Evolutionary conservation across 2,329 filamentous ascomycete genomes (phyloP), one percentile per base, ranked within the genome.

Genomic region (Cladosporium colombiae): DNA sequence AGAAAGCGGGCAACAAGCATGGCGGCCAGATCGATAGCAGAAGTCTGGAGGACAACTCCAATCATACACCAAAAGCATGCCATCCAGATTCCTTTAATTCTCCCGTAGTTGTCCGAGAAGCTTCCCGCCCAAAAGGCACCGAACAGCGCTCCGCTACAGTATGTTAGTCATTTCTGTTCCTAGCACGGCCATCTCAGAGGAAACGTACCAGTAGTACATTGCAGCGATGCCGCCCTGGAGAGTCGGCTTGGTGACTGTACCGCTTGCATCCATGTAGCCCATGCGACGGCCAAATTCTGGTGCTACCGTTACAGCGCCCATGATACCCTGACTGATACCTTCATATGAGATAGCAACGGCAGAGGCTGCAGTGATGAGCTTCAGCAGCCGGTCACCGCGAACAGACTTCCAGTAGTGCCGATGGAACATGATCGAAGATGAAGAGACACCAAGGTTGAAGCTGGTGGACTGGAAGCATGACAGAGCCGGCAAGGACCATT

Each of bases 251-350:
- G 62, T 66, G 52, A 68, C 68, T 70, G 72, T 74, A 64, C 67
- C 70, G 60, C 35, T 29, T 23, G 40, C 46, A 31, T 65, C 66
- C 55, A 31, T 58, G 50, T 65, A 62, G 25, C 63, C 64, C 65
- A 65, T 65, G 46, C 33, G 50, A 29, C 50, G 53, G 46, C 75
- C 74, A 67, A 75, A 76, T 46, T 70, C 74, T 23, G 74, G 72
- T 8, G 74, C 74, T 35, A 67, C 69, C 62, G 66, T 71, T 49
- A 75, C 72, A 49, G 65, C 69, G 37, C 74, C 74, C 64, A 72
- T 70, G 53, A 75, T 73, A 58, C 74, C 74, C 68, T 76, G 74
- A 58, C 74, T 75, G 66, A 74, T 75, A 46, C 73, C 74, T 68
- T 75, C 74, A 62, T 68, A 75, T 57, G 60, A 40, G 46, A 68